Conservation (phyloP, 1,139 yeast genomes). For the Blastobotrys malaysiensis region DNA sequence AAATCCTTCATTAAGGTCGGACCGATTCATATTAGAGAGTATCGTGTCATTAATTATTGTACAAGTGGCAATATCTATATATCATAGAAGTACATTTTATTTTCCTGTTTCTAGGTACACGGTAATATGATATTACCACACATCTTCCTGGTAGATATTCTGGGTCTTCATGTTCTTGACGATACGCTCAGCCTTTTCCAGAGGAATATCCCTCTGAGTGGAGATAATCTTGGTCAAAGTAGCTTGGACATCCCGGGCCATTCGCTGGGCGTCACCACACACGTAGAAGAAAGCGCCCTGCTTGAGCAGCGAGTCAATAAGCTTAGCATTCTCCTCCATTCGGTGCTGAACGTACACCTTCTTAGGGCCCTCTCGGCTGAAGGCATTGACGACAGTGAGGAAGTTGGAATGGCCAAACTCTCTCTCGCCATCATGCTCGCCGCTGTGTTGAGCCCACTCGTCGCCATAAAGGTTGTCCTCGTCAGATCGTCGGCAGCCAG, state of each 20-base stretch:
- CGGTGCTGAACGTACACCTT: conserved; percentile 89
- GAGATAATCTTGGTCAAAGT: conserved; percentile 62
- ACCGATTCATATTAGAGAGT: too few relatives aligned
- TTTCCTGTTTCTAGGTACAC: too few relatives aligned
- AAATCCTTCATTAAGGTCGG: too few relatives aligned
- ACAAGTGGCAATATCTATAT: neutral
- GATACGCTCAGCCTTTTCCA: conserved; percentile 68
- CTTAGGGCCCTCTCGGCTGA: conserved; percentile 62
- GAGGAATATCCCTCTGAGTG: conserved; percentile 51
- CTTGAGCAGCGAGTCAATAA: conserved; percentile 54
- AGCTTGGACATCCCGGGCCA: conserved; percentile 94
- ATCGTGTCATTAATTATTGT: neutral
- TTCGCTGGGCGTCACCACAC: conserved; percentile 93
- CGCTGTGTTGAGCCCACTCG: conserved; percentile 68
- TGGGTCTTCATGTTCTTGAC: conserved; percentile 76
- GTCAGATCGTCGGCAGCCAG: conserved; percentile 71
- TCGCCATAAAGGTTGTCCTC: conserved; percentile 80
- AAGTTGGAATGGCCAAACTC: conserved; percentile 22
- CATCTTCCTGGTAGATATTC: conserved; percentile 95
- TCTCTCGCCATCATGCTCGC: conserved; percentile 16
- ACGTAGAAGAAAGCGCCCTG: conserved; percentile 87
- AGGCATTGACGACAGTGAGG: conserved; percentile 64
- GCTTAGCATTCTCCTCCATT: conserved; percentile 49
- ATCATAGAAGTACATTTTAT: neutral
- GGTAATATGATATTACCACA: conserved; percentile 83